Evolutionary conservation across 2,329 filamentous ascomycete species (phyloP).

Genomic region (Colletotrichum costaricense): DNA sequence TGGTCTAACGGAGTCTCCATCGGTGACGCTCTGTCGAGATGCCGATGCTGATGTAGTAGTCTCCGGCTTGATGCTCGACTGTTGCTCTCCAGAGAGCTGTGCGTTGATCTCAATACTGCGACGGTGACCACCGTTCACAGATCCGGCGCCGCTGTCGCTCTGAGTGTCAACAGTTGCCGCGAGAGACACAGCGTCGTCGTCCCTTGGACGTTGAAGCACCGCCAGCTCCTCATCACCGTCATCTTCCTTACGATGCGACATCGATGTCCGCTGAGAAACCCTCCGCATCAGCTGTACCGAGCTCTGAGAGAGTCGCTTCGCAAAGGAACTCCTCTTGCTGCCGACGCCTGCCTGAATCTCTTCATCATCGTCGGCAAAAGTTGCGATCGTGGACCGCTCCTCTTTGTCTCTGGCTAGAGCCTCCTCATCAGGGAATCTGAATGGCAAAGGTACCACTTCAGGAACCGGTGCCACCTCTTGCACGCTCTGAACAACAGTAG

Average conservation of each 20-base stretch:
- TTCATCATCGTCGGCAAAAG: constrained; percentile 73
- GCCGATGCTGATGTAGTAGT: not conserved
- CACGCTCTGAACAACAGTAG: not conserved
- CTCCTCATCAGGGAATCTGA: constrained; percentile 65
- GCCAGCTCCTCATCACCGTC: constrained; percentile 58
- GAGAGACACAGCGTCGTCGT: constrained; percentile 63
- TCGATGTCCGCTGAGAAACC: constrained; percentile 46
- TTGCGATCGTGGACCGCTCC: constrained; percentile 75
- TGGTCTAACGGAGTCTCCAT: not conserved
- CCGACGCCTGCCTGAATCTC: constrained; percentile 38
- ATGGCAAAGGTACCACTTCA: constrained; percentile 73
- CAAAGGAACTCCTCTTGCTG: constrained; percentile 51
- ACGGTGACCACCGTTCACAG: constrained; percentile 39
- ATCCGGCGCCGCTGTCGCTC: constrained; percentile 54
- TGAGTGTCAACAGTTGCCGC: constrained; percentile 68
- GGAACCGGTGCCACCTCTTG: constrained; percentile 53
- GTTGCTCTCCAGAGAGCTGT: constrained; percentile 45
- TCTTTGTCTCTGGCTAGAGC: constrained; percentile 53
- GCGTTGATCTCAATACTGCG: constrained; percentile 54
- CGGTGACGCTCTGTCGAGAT: not conserved
- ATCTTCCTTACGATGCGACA: constrained; percentile 31
- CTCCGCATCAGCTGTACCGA: constrained; percentile 54
- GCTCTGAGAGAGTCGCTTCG: constrained; percentile 60
- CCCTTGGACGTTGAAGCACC: constrained; percentile 40
- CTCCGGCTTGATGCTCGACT: not conserved